phyloP scores from a whole-genome alignment of 805 yeast species.

The Naumovozyma castellii region DNA sequence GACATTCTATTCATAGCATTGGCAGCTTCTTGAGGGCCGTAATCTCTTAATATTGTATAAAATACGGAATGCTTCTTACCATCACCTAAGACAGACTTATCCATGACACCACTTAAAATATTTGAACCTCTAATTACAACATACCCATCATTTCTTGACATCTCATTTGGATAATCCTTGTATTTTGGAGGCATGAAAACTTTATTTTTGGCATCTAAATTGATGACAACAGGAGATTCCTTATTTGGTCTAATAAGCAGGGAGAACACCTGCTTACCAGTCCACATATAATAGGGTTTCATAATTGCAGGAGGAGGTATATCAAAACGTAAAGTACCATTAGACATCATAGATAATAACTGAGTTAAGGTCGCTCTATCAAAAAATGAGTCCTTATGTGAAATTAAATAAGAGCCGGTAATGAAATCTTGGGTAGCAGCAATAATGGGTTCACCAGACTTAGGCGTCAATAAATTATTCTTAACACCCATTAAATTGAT shows the following conservation, averaged over 20 bases:
- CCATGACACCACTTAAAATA: conserved; percentile 90
- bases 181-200: conserved; percentile 69
- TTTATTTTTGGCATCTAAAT: conserved; percentile 89
- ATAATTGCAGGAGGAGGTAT: conserved; percentile 90
- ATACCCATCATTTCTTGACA: conserved; percentile 96
- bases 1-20: conserved; percentile 98
- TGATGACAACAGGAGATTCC: conserved; percentile 69
- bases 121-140: conserved; percentile 85
- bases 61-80: conserved; percentile 97
- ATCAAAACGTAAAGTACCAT: conserved; percentile 79
- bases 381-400: conserved; percentile 87
- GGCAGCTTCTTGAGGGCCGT: conserved; percentile 95
- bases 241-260: conserved; percentile 76
- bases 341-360: conserved; percentile 89
- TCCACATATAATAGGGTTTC: conserved; percentile 88
- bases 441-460: conserved; percentile 97
- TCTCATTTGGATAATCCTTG: conserved; percentile 67
- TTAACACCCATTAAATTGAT: conserved; percentile 97
- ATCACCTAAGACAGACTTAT: conserved; percentile 90
- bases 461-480: conserved; percentile 87
- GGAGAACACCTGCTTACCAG: conserved; percentile 93
- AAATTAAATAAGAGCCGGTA: conserved; percentile 87
- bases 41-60: conserved; percentile 88
- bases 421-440: conserved; percentile 99
- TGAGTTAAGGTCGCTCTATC: conserved; percentile 81